Evolutionary conservation across 2,329 filamentous ascomycete species (phyloP).

Genomic region (Aspergillus sp.): DNA sequence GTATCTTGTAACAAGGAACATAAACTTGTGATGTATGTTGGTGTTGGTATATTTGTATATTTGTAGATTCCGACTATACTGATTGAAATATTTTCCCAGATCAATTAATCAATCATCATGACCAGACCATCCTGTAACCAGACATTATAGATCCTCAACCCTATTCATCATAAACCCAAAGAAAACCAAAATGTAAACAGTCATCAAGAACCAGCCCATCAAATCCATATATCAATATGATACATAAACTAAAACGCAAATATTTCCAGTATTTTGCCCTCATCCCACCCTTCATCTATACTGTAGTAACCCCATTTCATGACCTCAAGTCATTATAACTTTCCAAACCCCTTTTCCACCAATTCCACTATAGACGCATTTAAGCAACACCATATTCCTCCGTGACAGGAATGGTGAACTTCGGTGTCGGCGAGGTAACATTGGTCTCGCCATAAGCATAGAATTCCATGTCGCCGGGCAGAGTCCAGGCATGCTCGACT

Average conservation of each 20-base stretch:
- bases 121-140: conserved; percentile 6
- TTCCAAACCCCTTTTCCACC: not conserved
- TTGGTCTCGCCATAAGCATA: conserved; percentile 26
- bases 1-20: no score
- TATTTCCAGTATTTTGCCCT: not conserved
- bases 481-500: conserved; percentile 31
- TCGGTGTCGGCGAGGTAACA: conserved; percentile 21
- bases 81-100: not conserved
- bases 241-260: not conserved
- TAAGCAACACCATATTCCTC: conserved; percentile 32
- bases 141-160: conserved; percentile 3
- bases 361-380: not conserved
- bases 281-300: not conserved
- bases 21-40: no score
- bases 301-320: not conserved
- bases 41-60: not conserved
- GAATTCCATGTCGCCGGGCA: conserved; percentile 19
- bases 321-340: not conserved
- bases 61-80: no score
- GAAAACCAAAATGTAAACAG: not conserved
- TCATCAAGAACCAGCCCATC: not conserved
- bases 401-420: conserved; percentile 27
- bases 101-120: not conserved
- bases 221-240: not conserved
- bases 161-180: not conserved